Evolutionary conservation across 164 flowering plant genomes (phyloP), one percentile per base, ranked within the genome.

Genomic region (Santalum album): DNA sequence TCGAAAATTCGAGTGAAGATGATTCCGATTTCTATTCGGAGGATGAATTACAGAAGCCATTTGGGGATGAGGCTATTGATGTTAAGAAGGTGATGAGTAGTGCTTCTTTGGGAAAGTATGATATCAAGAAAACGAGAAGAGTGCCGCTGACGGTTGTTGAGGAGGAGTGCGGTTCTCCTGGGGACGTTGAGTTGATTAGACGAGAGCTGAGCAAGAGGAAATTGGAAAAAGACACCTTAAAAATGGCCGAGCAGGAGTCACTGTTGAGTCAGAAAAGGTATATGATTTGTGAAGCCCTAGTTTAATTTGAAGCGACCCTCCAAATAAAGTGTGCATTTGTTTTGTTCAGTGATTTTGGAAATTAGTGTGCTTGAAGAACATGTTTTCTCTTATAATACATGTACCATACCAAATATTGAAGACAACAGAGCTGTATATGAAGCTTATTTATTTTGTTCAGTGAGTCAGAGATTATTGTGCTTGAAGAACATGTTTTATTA

Each of bases 41-140:
- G 3, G 56, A 48, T 21, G 61, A 38, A 17, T 50, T 25, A n/a
- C 18, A 20, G 10, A 50, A 25, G 19, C 36, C 53, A 26, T 50
- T 50, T 29, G 22, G 34, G 12, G 29, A 19, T 11, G 12, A 27
- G 14, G 44, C 14, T 57, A 23, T n/a, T n/a, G n/a, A 55, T 51
- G 65, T 44, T 22, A 69, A 59, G 67, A 74, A 67, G 57, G 65
- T 69, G 57, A 69, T 72, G 62, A 78, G 89, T 56, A 77, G 81
- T 68, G 95, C 84, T 52, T 69, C 82, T 27, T 67, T 86, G 70
- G 83, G 84, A 50, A 79, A 83, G 60, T 62, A 76, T 66, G 96
- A 89, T 72, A 23, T 69, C 34, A 92, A 80, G 78, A 71, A n/a
- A 5, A 73, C 38, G 15, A 55, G 80, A 29, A 55, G 80, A 34